Evolutionary conservation across 306 rosid species (phyloP).

Genomic region (Sphenostylis stenocarpa): DNA sequence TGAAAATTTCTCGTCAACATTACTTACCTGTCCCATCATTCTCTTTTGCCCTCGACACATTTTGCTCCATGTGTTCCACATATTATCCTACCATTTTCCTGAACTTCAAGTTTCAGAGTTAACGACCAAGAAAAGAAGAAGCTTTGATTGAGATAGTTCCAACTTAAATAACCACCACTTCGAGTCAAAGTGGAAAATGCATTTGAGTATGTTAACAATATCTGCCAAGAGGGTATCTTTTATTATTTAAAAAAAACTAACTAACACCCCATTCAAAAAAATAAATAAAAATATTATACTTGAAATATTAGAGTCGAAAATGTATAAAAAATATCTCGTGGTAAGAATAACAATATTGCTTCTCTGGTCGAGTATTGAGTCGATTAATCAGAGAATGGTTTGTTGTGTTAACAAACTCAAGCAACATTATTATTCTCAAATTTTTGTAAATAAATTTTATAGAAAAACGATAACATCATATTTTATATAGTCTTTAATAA

Average conservation of each 20-base stretch:
- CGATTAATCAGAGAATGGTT: no score
- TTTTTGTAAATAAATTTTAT: no score
- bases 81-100: not conserved
- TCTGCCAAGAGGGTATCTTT: not conserved
- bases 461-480: no score
- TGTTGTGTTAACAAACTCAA: no score
- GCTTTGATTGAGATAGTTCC: not conserved
- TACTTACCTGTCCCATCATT: slow-evolving; percentile 26
- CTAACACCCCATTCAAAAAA: not conserved
- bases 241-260: not conserved
- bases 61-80: not conserved
- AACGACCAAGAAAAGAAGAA: not conserved
- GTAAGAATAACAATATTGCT: no score
- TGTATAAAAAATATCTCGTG: no score
- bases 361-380: no score
- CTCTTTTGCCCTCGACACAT: slow-evolving; percentile 25
- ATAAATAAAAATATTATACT: not conserved
- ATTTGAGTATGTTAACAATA: not conserved
- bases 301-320: not conserved
- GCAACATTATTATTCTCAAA: no score
- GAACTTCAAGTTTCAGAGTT: not conserved
- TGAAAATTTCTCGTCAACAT: not conserved
- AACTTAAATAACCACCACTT: not conserved
- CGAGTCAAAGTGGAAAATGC: not conserved
- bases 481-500: no score